phyloP scores from a whole-genome alignment of 106 monocot species.

The Alisma plantagoaquatica region DNA sequence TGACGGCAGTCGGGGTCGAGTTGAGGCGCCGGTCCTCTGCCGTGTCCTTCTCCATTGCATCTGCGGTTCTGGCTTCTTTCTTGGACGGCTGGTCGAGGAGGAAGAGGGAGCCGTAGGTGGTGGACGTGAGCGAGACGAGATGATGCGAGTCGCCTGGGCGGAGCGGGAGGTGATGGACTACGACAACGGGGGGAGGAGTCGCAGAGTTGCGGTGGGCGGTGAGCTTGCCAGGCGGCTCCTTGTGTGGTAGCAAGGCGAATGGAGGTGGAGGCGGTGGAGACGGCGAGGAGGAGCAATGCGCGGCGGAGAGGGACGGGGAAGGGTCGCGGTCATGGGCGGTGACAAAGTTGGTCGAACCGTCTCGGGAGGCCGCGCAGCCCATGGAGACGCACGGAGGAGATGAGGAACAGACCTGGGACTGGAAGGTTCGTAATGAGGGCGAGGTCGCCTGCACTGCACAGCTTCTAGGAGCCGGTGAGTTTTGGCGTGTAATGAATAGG shows the following conservation, averaged over 20 bases:
- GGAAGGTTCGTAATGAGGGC: too few relatives aligned
- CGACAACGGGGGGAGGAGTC: not conserved
- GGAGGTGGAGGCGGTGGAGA: not conserved
- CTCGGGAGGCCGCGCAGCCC: constrained; percentile 8
- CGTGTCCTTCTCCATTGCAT: not conserved
- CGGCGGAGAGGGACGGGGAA: too few relatives aligned
- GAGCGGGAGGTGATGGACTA: not conserved
- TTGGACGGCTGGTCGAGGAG: not conserved
- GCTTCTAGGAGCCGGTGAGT: too few relatives aligned
- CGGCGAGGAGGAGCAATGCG: too few relatives aligned
- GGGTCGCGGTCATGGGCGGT: too few relatives aligned
- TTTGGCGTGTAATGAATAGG: too few relatives aligned
- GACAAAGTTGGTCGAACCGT: too few relatives aligned
- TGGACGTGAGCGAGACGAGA: constrained; percentile 1
- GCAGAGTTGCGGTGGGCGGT: not conserved
- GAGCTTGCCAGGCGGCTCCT: not conserved
- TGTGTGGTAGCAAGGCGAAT: too few relatives aligned
- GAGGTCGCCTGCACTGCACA: too few relatives aligned
- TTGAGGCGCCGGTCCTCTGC: not conserved
- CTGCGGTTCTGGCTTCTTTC: too few relatives aligned
- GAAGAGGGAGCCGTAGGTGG: constrained; percentile 3
- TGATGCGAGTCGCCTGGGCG: constrained; percentile 2
- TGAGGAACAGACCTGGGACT: too few relatives aligned
- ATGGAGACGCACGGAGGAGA: too few relatives aligned
- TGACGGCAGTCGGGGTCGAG: not conserved